phyloP scores from a whole-genome alignment of 2,329 filamentous ascomycete species.

The Rutstroemia sp. region DNA sequence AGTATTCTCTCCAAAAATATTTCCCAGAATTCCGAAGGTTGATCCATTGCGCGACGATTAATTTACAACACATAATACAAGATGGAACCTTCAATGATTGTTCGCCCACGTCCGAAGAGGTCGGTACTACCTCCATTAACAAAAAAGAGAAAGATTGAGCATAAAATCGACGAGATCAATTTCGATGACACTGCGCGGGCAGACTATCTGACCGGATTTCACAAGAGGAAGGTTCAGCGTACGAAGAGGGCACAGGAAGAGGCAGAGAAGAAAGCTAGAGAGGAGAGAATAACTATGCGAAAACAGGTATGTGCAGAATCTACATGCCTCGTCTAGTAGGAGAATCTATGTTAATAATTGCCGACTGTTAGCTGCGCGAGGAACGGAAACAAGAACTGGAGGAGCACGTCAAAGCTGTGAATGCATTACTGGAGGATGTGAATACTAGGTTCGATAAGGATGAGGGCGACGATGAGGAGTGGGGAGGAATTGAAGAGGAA shows the following conservation, averaged over 20 bases:
- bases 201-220: slow-evolving; percentile 91
- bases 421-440: slow-evolving; percentile 38
- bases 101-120: slow-evolving; percentile 52
- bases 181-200: slow-evolving; percentile 76
- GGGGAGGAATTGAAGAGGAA: slow-evolving; percentile 54
- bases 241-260: slow-evolving; percentile 79
- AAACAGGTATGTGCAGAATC: slow-evolving; percentile 55
- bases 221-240: slow-evolving; percentile 86
- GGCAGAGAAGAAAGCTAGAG: slow-evolving; percentile 66
- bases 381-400: slow-evolving; percentile 76
- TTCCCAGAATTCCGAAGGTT: neutral
- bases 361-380: slow-evolving; percentile 61
- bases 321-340: neutral
- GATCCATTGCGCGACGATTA: neutral
- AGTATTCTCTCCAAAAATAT: slow-evolving; percentile 7
- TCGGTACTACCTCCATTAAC: slow-evolving; percentile 46
- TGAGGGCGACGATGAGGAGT: slow-evolving; percentile 41
- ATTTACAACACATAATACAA: slow-evolving; percentile 1
- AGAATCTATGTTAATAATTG: no score
- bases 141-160: slow-evolving; percentile 57
- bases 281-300: slow-evolving; percentile 67
- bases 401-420: slow-evolving; percentile 71
- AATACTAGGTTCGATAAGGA: slow-evolving; percentile 29
- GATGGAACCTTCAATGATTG: slow-evolving; percentile 38
- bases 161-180: slow-evolving; percentile 66